Percentiles rank a stretch among this genome's conserved stretches.
phyloP scores from a whole-genome alignment of 352 stramenopile genomes.

The Phytophthora sansomeana region DNA sequence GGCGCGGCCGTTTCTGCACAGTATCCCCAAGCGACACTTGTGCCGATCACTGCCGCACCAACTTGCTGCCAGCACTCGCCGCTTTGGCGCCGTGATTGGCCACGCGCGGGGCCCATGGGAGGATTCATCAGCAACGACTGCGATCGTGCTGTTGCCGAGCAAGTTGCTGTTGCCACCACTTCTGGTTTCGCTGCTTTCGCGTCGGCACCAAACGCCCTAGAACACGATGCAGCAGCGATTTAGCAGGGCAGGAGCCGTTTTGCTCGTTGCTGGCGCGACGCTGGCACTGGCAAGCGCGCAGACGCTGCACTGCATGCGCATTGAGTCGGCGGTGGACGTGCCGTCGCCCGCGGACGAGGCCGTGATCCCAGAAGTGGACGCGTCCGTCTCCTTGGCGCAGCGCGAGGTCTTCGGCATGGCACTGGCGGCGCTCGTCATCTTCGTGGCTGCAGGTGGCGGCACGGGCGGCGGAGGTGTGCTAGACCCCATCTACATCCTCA shows the following conservation, averaged over 20 bases:
- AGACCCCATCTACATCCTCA: constrained; percentile 97
- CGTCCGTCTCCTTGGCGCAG: constrained; percentile 32
- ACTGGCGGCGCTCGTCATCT: constrained; percentile 72
- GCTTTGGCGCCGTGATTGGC: constrained; percentile 16
- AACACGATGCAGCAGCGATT: constrained; percentile 7
- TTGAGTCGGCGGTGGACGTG: neutral
- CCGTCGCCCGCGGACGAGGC: constrained; percentile 12
- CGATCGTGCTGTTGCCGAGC: neutral
- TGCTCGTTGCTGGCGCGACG: neutral
- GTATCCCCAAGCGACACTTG: constrained; percentile 12
- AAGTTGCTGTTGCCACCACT: constrained; percentile 1
- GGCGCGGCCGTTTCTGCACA: constrained; percentile 5
- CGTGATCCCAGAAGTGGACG: constrained; percentile 21
- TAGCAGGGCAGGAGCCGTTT: neutral
- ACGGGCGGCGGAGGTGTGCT: constrained; percentile 95
- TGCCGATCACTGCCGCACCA: neutral
- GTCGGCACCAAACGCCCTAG: constrained; percentile 1
- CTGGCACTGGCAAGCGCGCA: constrained; percentile 10
- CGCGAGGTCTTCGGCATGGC: constrained; percentile 62
- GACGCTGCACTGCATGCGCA: constrained; percentile 30
- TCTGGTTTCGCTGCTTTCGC: constrained; percentile 11
- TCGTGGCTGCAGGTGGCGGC: constrained; percentile 88
- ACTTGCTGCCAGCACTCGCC: neutral
- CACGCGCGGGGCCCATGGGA: constrained; percentile 1
- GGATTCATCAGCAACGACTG: constrained; percentile 10